Evolutionary conservation across 257 asterid genomes (phyloP).

Genomic region (Schizonepeta tenuifolia): DNA sequence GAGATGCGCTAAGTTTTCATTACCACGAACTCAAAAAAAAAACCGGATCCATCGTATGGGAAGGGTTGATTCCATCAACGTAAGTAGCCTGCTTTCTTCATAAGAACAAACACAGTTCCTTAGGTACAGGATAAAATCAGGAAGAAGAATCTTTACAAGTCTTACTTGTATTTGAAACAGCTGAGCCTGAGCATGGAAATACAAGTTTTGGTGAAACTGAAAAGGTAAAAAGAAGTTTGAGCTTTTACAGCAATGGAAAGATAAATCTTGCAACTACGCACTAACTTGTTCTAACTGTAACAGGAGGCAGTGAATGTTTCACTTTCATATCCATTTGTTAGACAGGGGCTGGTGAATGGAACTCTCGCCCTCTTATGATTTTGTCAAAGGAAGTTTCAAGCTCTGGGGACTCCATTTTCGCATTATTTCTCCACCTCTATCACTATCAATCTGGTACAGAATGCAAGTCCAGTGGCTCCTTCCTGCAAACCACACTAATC

Average conservation of each 20-base stretch:
- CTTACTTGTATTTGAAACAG: slow-evolving; percentile 4
- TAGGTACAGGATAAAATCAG: too few relatives aligned
- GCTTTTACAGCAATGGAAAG: not conserved
- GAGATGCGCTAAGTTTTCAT: too few relatives aligned
- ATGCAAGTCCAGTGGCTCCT: slow-evolving; percentile 20
- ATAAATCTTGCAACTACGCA: not conserved
- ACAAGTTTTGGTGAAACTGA: slow-evolving; percentile 60
- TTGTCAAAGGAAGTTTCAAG: slow-evolving; percentile 82
- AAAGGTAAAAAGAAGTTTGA: slow-evolving; percentile 52
- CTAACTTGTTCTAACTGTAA: slow-evolving; percentile 16
- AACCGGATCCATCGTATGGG: too few relatives aligned
- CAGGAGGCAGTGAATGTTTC: slow-evolving; percentile 98
- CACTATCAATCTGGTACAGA: slow-evolving; percentile 59
- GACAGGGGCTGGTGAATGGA: slow-evolving; percentile 81
- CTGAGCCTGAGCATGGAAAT: slow-evolving; percentile 37
- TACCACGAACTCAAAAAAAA: too few relatives aligned
- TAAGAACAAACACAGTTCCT: too few relatives aligned
- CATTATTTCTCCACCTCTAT: slow-evolving; percentile 63
- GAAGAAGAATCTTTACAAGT: too few relatives aligned
- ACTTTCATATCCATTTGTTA: slow-evolving; percentile 83
- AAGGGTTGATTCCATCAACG: too few relatives aligned
- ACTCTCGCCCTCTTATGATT: slow-evolving; percentile 82
- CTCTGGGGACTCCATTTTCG: slow-evolving; percentile 87
- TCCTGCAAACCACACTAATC: slow-evolving; percentile 6
- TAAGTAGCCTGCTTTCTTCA: slow-evolving; percentile 34